Conservation (phyloP, 768 basidiomycete species). For the Leccinum aurantiacum region DNA sequence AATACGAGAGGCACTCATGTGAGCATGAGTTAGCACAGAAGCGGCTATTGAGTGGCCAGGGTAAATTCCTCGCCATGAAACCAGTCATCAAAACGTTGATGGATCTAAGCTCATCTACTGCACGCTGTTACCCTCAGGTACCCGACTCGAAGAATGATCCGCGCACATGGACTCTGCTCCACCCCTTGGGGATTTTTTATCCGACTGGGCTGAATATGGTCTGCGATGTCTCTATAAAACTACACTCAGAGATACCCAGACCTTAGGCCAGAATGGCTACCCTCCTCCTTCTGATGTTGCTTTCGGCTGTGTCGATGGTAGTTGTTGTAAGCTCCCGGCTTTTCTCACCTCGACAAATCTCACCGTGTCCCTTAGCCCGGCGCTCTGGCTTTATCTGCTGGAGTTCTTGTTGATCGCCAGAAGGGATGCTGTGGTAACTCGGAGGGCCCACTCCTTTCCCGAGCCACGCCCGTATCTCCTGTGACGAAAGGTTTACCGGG, state of each 20-base stretch:
- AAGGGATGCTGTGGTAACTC: neutral
- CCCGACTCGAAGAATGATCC: neutral
- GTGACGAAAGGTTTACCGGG: slow-evolving; percentile 53
- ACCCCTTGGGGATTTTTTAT: neutral
- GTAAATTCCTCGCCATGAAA: neutral
- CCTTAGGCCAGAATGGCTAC: slow-evolving; percentile 1
- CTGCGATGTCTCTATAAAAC: neutral
- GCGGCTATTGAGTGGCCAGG: neutral
- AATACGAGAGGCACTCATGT: neutral
- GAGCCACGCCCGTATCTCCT: slow-evolving; percentile 23
- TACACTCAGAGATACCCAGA: neutral
- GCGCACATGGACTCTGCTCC: neutral
- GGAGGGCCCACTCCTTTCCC: neutral
- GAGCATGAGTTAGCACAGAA: neutral
- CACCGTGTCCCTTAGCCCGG: neutral
- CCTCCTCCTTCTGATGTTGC: neutral
- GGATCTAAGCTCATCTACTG: neutral
- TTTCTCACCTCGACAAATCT: neutral
- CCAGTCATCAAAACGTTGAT: neutral
- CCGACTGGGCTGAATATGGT: neutral
- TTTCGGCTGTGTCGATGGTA: neutral
- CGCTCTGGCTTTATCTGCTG: neutral
- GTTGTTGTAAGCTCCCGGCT: neutral
- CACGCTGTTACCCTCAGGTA: neutral
- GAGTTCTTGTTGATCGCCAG: neutral